These are phyloP conservation scores for Eucalyptus regnans DNA, from an alignment of 345 rosid genomes.

Conservation along the genomic window DNA sequence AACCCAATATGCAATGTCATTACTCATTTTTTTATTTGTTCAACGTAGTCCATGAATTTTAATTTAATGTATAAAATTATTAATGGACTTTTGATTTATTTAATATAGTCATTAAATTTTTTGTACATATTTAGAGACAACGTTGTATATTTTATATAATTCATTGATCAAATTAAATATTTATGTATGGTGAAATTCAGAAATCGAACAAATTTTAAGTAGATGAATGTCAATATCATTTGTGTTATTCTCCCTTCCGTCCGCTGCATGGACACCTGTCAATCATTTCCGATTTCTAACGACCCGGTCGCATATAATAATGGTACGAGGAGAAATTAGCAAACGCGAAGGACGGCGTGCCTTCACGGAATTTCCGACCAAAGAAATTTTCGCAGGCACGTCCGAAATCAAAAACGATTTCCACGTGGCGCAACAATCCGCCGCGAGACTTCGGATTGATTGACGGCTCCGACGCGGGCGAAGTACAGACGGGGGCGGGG, in stretches of 20 bases:
- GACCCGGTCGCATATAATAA: not conserved
- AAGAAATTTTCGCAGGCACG: not conserved
- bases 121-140: too few relatives aligned
- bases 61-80: fast-evolving
- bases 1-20: not conserved
- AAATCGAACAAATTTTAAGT: not conserved
- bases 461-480: not conserved
- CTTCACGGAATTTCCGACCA: not conserved
- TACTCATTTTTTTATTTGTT: too few relatives aligned
- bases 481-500: not conserved
- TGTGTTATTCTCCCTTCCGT: too few relatives aligned
- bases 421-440: not conserved
- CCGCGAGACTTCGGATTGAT: not conserved
- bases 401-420: not conserved
- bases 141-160: too few relatives aligned
- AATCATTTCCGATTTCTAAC: not conserved
- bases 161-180: too few relatives aligned
- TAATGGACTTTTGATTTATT: not conserved
- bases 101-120: fast-evolving
- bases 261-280: not conserved
- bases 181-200: too few relatives aligned
- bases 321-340: not conserved
- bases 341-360: not conserved
- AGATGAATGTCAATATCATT: not conserved
- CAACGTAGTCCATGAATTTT: fast-evolving